phyloP scores from a whole-genome alignment of 169 alveolate species.

The Sarcocystis neurona region DNA sequence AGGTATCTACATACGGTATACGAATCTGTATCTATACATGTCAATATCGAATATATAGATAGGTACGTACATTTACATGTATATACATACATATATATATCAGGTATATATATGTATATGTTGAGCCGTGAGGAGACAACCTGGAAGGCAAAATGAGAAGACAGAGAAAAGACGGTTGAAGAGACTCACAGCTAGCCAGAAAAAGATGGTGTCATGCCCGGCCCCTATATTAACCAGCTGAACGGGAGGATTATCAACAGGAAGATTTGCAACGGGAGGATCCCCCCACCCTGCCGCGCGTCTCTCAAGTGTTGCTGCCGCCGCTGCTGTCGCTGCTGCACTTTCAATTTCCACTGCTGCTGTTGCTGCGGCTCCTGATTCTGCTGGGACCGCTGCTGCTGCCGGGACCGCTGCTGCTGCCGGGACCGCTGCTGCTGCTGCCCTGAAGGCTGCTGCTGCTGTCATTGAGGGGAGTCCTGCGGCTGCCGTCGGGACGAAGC shows the following conservation, averaged over 20 bases:
- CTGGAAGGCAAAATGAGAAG: not conserved
- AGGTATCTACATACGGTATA: too few relatives aligned
- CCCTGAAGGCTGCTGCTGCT: too few relatives aligned
- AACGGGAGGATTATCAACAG: conserved; percentile 8
- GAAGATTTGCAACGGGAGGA: not conserved
- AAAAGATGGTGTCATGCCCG: not conserved
- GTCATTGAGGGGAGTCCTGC: too few relatives aligned
- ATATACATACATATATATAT: too few relatives aligned
- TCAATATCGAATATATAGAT: too few relatives aligned
- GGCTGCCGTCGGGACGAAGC: too few relatives aligned
- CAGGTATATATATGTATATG: not conserved
- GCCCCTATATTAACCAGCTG: not conserved
- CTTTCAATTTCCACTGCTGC: not conserved
- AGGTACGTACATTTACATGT: too few relatives aligned
- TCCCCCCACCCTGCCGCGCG: not conserved
- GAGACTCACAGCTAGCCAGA: conserved; percentile 15
- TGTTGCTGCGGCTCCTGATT: not conserved
- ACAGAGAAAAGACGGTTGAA: not conserved
- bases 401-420: too few relatives aligned
- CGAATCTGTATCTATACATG: too few relatives aligned
- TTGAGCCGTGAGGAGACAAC: not conserved
- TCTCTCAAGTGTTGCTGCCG: not conserved
- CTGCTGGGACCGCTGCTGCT: too few relatives aligned
- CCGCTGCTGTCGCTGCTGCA: too few relatives aligned
- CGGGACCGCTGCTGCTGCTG: not conserved